Evolutionary conservation across 1,139 yeast species (phyloP), one percentile per base, ranked within the genome.

Genomic region (Candida tetrigidarum): DNA sequence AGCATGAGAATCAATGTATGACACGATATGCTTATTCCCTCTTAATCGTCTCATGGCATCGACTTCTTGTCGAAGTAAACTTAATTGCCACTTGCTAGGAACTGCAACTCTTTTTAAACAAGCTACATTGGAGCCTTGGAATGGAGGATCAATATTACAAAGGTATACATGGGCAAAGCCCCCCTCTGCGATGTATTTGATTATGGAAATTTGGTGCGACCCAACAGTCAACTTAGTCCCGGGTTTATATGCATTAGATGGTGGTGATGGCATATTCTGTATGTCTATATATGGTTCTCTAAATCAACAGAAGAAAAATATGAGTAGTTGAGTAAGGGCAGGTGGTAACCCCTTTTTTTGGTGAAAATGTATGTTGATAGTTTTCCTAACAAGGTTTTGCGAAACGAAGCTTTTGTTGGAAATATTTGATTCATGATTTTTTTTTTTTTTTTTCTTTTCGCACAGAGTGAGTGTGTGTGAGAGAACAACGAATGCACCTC

Each of bases 1-100:
- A 4, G 99, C 99, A 68, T 93, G 96, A 2, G 97, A 89, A 66
- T 95, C 99, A 50, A 87, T 88, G 61, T 93, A 95, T 20, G 86
- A 81, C 10, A 95, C 98, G 52, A 93, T 84, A 57, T 87, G 84
- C 20, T 81, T 79, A 53, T 86, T 81, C 2, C 95, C 96, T 45
- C 84, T 72, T 44, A 93, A 72, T 40, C 95, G 76, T 62, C 91
- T 73, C 96, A 87, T 87, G 10, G 90, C 89, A 54, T 85, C 93
- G 5, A 87, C 95, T 60, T 87, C 96, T 49, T 85, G 88, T 44
- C 95, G 67, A 50, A 87, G 69, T 41, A 81, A 79, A 51, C 81
- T 80, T 58, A 87, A 70, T 26, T 86, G 86, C 62, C 77, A 74
- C 57, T 86, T 87, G 59, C 81, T 84, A 15, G 91, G 90, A 4